Percentiles rank a stretch among this genome's conserved stretches.
phyloP scores from a whole-genome alignment of 2,329 filamentous ascomycete genomes.

The Aspergillus novoparasiticus region DNA sequence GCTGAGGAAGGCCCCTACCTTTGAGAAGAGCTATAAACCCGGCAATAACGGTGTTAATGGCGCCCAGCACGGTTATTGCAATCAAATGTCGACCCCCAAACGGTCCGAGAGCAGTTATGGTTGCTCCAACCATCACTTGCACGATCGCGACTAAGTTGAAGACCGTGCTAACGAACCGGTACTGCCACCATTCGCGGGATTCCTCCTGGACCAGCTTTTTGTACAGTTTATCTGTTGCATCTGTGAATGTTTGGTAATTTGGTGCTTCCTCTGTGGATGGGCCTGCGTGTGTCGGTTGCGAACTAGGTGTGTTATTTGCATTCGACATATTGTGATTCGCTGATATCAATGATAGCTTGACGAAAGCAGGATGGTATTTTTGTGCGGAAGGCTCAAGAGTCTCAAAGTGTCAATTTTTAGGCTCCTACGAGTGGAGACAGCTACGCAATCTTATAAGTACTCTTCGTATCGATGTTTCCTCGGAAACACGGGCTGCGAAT shows the following conservation, averaged over 20 bases:
- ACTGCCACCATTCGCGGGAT: background rate
- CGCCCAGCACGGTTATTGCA: background rate
- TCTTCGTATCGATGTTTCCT: background rate
- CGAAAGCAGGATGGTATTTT: background rate
- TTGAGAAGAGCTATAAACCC: conserved; percentile 8
- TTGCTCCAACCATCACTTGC: background rate
- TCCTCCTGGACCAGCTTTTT: background rate
- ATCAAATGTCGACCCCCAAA: background rate
- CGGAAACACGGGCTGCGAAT: background rate
- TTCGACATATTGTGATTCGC: background rate
- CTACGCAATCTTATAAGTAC: background rate
- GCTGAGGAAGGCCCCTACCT: conserved; percentile 8
- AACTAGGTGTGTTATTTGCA: background rate
- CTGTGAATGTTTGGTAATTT: background rate
- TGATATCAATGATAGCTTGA: background rate
- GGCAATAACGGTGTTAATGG: conserved; percentile 7
- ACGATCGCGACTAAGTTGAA: background rate
- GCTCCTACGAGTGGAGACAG: background rate
- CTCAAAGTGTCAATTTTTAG: background rate
- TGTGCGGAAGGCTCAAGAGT: background rate
- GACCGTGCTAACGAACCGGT: background rate
- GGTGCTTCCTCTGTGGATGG: background rate
- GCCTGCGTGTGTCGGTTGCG: background rate
- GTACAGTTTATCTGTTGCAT: background rate
- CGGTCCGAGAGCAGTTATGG: background rate